Conservation (phyloP, 1,284 basidiomycete species). For the Tilletia setariae region DNA sequence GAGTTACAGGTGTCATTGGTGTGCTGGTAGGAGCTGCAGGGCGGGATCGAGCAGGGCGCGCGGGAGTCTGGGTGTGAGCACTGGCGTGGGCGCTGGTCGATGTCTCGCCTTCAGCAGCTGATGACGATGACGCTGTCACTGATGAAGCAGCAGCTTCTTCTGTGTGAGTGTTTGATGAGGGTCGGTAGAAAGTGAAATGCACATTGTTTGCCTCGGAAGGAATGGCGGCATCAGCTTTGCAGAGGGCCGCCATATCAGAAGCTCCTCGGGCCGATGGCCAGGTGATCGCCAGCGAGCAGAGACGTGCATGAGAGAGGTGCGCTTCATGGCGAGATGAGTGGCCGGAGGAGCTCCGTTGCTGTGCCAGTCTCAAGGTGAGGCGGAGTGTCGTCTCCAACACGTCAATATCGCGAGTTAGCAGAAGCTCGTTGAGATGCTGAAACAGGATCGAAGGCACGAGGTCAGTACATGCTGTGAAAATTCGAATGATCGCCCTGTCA, state of each 20-base stretch:
- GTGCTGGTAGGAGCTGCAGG: neutral
- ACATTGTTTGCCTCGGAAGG: conserved; percentile 53
- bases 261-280: conserved; percentile 52
- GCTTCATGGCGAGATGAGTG: conserved; percentile 34
- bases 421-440: conserved; percentile 81
- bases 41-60: neutral
- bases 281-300: conserved; percentile 44
- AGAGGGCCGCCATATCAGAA: conserved; percentile 56
- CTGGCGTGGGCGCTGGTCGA: neutral
- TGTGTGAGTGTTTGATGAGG: conserved; percentile 23
- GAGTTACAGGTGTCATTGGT: conserved; percentile 3
- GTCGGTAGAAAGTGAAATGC: conserved; percentile 57
- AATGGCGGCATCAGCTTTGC: conserved; percentile 42
- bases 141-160: neutral
- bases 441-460: neutral
- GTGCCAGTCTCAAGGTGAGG: conserved; percentile 82
- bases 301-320: conserved; percentile 38
- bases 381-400: conserved; percentile 79
- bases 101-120: neutral
- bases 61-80: conserved; percentile 1
- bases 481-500: neutral
- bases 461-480: neutral
- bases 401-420: conserved; percentile 84
- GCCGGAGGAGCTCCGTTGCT: conserved; percentile 71
- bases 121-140: neutral